Evolutionary conservation across 306 rosid species (phyloP).

Genomic region (Alnus glutinosa): DNA sequence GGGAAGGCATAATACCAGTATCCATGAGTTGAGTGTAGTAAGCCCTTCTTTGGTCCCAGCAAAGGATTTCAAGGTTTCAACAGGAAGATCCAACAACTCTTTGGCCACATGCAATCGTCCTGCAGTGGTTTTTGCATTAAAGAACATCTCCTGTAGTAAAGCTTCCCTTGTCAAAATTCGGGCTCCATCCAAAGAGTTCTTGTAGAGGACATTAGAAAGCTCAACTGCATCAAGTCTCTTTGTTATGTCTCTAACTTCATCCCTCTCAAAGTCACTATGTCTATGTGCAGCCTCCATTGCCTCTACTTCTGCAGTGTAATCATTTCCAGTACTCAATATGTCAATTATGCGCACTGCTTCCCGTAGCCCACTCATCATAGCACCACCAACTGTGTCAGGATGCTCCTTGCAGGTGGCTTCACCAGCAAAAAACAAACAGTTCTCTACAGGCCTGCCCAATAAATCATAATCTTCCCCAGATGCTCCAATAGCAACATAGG

Average conservation of each 20-base stretch:
- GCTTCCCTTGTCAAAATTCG: slow-evolving; percentile 58
- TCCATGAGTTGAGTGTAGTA: slow-evolving; percentile 86
- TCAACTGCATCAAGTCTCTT: slow-evolving; percentile 82
- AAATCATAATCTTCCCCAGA: slow-evolving; percentile 98
- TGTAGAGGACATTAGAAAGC: slow-evolving; percentile 66
- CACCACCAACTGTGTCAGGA: slow-evolving; percentile 99
- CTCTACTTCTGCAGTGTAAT: slow-evolving; percentile 89
- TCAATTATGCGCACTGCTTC: slow-evolving; percentile 96
- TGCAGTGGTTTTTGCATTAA: slow-evolving; percentile 71
- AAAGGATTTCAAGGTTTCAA: slow-evolving; percentile 79
- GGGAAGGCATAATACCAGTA: slow-evolving; percentile 59
- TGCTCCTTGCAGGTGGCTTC: slow-evolving; percentile 99
- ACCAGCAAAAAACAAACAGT: slow-evolving; percentile 96
- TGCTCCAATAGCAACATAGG: slow-evolving; percentile 94
- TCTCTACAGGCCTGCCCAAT: slow-evolving; percentile 85
- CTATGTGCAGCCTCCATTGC: slow-evolving; percentile 82
- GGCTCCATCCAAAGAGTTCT: slow-evolving; percentile 67
- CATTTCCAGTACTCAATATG: slow-evolving; percentile 75
- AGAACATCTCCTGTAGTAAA: slow-evolving; percentile 80
- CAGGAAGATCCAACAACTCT: slow-evolving; percentile 73
- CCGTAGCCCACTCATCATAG: slow-evolving; percentile 98
- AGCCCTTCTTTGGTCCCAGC: slow-evolving; percentile 97
- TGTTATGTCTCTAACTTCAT: slow-evolving; percentile 92
- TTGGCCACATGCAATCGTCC: slow-evolving; percentile 92
- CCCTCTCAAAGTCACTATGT: slow-evolving; percentile 82